Base-by-base conservation (phyloP, 176 grass and related monocot species). In the Oryza punctata region DNA sequence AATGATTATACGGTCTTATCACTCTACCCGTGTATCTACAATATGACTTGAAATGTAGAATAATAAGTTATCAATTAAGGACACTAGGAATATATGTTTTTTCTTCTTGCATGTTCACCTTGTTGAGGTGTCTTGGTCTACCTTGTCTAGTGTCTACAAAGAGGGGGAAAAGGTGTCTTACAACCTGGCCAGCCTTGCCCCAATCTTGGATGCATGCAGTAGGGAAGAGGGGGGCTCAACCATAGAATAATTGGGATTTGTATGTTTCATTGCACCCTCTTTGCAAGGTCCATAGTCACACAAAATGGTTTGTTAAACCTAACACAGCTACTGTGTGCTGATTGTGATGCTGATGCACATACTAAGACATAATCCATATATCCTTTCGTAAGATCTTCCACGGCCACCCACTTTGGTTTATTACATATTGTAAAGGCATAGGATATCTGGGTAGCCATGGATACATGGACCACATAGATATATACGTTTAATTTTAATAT, bases 201-300 rank as follows among this genome's bases (percentile, higher is more conserved):
- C 67, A 76, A 81, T 76, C 76, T 85, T 89, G 82, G 87, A 80
- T 23, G 52, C 65, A 71, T 44, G 54, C 80, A 24, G 57, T 61
- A 65, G 60, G 16, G 37, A 23, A 7, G 38, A 38, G 32, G 40
- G 2, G 40, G 33, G 40, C 24, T 63, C 26, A 72, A 12, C 57
- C 76, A 50, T 83, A 73, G 46, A 75, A 81, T 85, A 71, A 77
- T 85, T 89, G 52, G 23, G 10, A 7, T 63, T 15, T 73, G 24
- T 35, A 6, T 76, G 50, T 65, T n/a, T 70, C 12, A 29, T 44
- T 63, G 79, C 33, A 13, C 57, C n/a, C 45, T 61, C 75, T 73
- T 27, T 65, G 63, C 44, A 67, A 67, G 61, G 81, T 79, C 70
- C 81, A 85, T 84, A 37, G 18, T 25, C 47, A 79, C 57, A 28